phyloP scores from a whole-genome alignment of 2,329 filamentous ascomycete species.

The Pseudogymnoascus sp. region DNA sequence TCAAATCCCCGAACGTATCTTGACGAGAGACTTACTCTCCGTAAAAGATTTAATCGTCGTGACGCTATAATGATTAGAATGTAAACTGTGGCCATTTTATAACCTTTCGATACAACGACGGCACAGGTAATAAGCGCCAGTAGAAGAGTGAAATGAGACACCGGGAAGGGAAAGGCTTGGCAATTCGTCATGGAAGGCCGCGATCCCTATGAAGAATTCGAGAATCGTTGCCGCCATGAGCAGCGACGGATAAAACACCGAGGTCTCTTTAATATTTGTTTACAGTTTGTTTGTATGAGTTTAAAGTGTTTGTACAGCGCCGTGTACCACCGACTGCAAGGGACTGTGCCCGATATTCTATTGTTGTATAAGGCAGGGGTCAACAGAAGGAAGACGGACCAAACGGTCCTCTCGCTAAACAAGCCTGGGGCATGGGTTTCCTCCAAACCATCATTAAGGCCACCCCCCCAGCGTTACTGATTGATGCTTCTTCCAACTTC shows the following conservation, averaged over 20 bases:
- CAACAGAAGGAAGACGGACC: slow-evolving; percentile 3
- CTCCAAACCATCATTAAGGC: slow-evolving; percentile 6
- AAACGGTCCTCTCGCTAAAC: slow-evolving; percentile 7
- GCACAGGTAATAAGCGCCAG: not conserved
- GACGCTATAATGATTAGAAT: not conserved
- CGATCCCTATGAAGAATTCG: not conserved
- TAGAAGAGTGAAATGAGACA: not conserved
- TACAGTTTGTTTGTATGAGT: not conserved
- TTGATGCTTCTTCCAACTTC: slow-evolving; percentile 1
- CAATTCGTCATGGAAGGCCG: not conserved
- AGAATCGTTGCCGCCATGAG: not conserved
- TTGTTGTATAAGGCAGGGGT: slow-evolving; percentile 3
- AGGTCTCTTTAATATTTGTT: not conserved
- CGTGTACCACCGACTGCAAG: not conserved
- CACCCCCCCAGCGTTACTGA: slow-evolving; percentile 5
- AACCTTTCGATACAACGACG: not conserved
- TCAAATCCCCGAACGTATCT: not conserved
- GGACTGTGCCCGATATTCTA: not conserved
- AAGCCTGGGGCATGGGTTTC: slow-evolving; percentile 1
- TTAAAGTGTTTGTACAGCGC: not conserved
- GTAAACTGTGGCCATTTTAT: not conserved
- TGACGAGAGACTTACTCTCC: not conserved
- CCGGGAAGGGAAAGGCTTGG: not conserved
- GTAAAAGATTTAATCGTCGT: not conserved
- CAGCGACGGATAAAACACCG: not conserved